Evolutionary conservation across 78 protist genomes (phyloP).

Genomic region (Dictyostelium intermedium): DNA sequence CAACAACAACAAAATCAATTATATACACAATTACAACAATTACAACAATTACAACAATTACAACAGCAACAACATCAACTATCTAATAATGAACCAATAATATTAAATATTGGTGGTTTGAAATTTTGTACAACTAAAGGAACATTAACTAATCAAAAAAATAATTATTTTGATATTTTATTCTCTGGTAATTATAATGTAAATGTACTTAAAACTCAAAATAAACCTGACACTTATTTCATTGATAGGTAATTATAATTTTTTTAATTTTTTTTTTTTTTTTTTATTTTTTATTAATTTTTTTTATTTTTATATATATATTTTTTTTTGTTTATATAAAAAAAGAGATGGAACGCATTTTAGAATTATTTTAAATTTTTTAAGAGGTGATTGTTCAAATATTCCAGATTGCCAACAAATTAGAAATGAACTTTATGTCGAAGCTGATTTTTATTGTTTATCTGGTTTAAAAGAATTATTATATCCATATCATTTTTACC

Average conservation of each 20-base stretch:
- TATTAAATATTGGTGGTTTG: slow-evolving; percentile 25
- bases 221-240: background rate
- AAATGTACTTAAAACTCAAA: background rate
- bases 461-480: background rate
- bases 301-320: background rate
- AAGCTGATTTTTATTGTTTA: slow-evolving; percentile 6
- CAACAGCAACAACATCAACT: background rate
- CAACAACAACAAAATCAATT: background rate
- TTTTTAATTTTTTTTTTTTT: too few species aligned
- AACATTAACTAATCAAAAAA: background rate
- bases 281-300: too few species aligned
- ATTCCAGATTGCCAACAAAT: background rate
- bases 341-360: slow-evolving; percentile 38
- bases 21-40: background rate
- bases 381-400: slow-evolving; percentile 4
- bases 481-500: slow-evolving; percentile 1
- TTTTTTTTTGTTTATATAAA: background rate
- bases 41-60: background rate
- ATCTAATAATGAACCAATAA: background rate
- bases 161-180: slow-evolving; percentile 18
- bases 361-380: slow-evolving; percentile 12
- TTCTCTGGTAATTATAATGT: slow-evolving; percentile 34
- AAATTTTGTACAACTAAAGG: slow-evolving; percentile 13
- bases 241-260: slow-evolving; percentile 21
- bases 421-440: background rate